phyloP scores from a whole-genome alignment of 306 rosid species.

The Luffa acutangula region DNA sequence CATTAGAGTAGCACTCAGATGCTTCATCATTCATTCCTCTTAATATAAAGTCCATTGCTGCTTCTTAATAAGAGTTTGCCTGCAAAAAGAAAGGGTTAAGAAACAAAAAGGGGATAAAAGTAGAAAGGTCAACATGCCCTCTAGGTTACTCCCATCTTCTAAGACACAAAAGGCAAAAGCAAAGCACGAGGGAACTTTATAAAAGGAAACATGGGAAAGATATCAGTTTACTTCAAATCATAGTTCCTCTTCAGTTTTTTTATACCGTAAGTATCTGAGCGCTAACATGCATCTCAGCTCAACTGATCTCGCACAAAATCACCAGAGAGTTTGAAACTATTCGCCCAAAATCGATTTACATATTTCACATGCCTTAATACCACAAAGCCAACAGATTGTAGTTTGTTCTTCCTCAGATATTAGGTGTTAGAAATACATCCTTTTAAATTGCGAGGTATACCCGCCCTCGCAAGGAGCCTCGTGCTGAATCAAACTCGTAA shows the following conservation, averaged over 20 bases:
- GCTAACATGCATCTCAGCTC: neutral
- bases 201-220: neutral
- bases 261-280: neutral
- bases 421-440: neutral
- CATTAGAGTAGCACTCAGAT: constrained; percentile 45
- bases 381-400: neutral
- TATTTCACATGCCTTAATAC: neutral
- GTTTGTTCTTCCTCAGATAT: neutral
- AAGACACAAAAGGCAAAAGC: neutral
- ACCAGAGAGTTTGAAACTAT: neutral
- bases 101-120: neutral
- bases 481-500: neutral
- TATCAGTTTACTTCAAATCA: neutral
- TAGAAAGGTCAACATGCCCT: neutral
- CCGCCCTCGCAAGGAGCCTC: neutral
- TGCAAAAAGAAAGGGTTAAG: constrained; percentile 5
- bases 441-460: neutral
- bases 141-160: neutral
- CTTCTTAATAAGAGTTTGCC: constrained; percentile 12
- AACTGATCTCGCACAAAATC: neutral
- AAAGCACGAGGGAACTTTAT: neutral
- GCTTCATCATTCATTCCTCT: constrained; percentile 39
- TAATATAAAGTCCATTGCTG: constrained; percentile 39
- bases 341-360: neutral
- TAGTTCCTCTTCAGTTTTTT: neutral